Base-by-base conservation (phyloP, 768 basidiomycete species). In the Leucocoprinus leucothites region DNA sequence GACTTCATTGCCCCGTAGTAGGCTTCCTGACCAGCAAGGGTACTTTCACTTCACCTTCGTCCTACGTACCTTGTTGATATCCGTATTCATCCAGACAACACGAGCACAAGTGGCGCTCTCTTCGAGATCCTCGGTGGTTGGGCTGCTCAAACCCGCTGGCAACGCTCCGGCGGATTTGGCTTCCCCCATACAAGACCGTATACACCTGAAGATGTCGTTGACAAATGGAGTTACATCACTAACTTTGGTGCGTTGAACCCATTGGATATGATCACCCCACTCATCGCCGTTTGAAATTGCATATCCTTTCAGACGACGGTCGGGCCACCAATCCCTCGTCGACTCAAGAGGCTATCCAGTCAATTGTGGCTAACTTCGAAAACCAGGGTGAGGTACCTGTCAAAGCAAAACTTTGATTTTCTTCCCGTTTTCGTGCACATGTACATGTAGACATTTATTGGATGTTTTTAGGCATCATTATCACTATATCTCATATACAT, bases 1-100 rank as follows among this genome's bases (percentile, higher is more conserved):
- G 93, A 97, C 63, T 96, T 78, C 64, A 84, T 98, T 50, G 93
- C 96, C 2, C 96, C 97, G 66, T 98, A 43, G 94, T 97, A 24
- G 95, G 94, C 6, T 98, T 88, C 67, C 79, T 99, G 28, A 86
- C 82, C 3, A 93, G 91, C 65, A 82, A 85, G 69, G 82, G 81
- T 84, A 55, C 26, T 66, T 58, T 19, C 13, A 31, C 4, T 13
- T 42, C 35, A 9, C 24, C n/a, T 19, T n/a, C 22, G n/a, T 31
- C 18, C 13, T 43, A 26, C 13, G 28, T 9, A 9, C 11, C 31
- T 14, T 11, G 11, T 14, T 43, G 19, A 19, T 21, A 9, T 57
- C 34, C 55, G 22, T 9, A 4, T 47, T 19, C n/a, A 8, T 44
- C 14, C 52, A 81, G 88, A 85, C 52, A 95, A 96, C 62, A 75